Conservation (phyloP, 768 basidiomycete genomes). For the Trametopsis cervina region DNA sequence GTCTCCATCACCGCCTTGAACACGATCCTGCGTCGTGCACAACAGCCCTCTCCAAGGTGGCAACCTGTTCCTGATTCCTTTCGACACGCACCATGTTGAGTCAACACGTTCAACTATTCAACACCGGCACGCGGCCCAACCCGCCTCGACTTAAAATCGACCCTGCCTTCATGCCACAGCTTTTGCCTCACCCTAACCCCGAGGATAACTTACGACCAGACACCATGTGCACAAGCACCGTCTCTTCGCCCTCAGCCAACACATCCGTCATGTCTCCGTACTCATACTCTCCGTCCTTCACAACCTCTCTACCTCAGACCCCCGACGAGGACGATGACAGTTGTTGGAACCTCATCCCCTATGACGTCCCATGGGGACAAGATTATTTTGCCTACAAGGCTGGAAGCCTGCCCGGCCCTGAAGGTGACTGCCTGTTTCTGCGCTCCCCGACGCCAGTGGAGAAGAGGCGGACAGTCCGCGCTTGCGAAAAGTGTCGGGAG, state of each 20-base stretch:
- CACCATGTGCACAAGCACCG: neutral
- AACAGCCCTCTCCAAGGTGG: neutral
- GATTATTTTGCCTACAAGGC: constrained; percentile 27
- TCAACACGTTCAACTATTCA: neutral
- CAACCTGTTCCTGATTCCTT: neutral
- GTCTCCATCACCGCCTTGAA: neutral
- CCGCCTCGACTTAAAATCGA: neutral
- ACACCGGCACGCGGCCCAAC: neutral
- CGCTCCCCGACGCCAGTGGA: constrained; percentile 33
- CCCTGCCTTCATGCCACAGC: neutral
- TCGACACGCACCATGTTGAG: neutral
- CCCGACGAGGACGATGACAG: constrained; percentile 16
- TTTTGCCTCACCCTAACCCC: neutral
- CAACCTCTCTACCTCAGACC: neutral
- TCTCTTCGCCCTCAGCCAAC: neutral
- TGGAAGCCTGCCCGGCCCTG: constrained; percentile 30
- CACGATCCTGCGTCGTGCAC: neutral
- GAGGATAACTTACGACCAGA: neutral
- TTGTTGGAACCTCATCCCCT: constrained; percentile 31
- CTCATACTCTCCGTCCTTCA: constrained; percentile 1
- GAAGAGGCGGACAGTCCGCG: constrained; percentile 29
- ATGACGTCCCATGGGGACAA: constrained; percentile 32
- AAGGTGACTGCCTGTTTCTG: constrained; percentile 31
- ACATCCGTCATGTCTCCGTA: neutral
- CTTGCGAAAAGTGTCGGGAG: constrained; percentile 32